A percentile compares a stretch with the other conserved stretches of the same genome.
Conservation (phyloP, 179 eudicot genomes). For the Sideroxylon spinosum region DNA sequence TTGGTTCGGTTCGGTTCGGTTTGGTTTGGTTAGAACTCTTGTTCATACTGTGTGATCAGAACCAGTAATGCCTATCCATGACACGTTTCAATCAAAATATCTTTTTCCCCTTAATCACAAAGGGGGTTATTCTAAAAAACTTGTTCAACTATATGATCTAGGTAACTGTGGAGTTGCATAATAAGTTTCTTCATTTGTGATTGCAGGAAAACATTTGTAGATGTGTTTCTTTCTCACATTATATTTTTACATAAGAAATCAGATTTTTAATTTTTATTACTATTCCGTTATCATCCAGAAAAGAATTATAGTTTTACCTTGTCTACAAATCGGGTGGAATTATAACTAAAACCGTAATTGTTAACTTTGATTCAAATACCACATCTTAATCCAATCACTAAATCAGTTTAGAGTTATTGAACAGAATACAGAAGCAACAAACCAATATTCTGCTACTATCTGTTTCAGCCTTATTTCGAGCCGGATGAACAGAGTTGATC, state of each 20-base stretch:
- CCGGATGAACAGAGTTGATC: conserved; percentile 63
- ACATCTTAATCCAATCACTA: not conserved
- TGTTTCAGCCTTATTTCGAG: conserved; percentile 82
- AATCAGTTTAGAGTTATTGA: not conserved
- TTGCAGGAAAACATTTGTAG: no score
- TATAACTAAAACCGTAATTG: not conserved
- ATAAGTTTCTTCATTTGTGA: no score
- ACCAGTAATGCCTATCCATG: no score
- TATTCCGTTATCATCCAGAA: not conserved
- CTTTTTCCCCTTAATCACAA: no score
- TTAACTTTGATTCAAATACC: not conserved
- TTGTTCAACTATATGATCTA: no score
- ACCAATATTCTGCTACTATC: conserved; percentile 90
- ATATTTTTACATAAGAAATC: not conserved
- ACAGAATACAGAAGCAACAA: conserved; percentile 24
- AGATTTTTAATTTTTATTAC: not conserved
- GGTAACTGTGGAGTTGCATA: no score
- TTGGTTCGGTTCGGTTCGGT: no score
- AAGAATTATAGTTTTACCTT: not conserved
- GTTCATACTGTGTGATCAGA: no score
- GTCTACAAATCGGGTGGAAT: not conserved
- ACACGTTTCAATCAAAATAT: no score
- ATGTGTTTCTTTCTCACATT: no score
- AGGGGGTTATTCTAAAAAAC: no score
- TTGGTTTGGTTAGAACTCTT: no score